Conservation (phyloP, 495 filamentous ascomycete genomes). For the Talaromyces proteolyticus region DNA sequence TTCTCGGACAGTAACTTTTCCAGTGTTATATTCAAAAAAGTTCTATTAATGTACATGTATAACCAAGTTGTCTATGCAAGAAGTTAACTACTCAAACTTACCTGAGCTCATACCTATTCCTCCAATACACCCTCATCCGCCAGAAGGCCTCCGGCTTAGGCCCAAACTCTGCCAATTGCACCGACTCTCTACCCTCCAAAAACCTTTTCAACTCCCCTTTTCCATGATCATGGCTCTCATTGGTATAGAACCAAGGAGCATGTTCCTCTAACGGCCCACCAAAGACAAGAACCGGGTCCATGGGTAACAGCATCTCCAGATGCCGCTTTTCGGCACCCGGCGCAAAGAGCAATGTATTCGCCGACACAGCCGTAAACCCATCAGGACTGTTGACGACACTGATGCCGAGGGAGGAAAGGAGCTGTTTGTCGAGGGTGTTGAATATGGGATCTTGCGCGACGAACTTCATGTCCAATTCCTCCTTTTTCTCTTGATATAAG, state of each 20-base stretch:
- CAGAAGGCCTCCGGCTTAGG: conserved; percentile 36
- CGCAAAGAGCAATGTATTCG: conserved; percentile 56
- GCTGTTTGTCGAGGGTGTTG: conserved; percentile 51
- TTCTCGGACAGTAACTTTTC: too few relatives aligned
- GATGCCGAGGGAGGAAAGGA: conserved; percentile 48
- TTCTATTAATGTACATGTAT: neutral
- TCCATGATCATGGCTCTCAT: neutral
- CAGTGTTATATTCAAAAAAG: too few relatives aligned
- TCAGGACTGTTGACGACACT: conserved; percentile 49
- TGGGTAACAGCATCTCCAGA: conserved; percentile 24
- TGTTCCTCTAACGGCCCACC: conserved; percentile 28
- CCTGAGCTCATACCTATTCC: neutral
- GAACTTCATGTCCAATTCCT: conserved; percentile 9
- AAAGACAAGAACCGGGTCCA: conserved; percentile 24
- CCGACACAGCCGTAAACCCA: conserved; percentile 48
- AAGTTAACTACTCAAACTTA: neutral
- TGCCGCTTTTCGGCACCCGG: conserved; percentile 38
- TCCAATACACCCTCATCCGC: conserved; percentile 36
- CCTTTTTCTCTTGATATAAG: neutral
- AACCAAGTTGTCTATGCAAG: neutral
- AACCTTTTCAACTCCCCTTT: conserved; percentile 17
- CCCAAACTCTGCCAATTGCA: conserved; percentile 26
- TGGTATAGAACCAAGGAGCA: neutral
- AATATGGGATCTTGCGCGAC: conserved; percentile 70
- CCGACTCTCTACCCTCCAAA: conserved; percentile 16